phyloP scores from a whole-genome alignment of 1,284 basidiomycete genomes.

The Sphagnurus paluster region DNA sequence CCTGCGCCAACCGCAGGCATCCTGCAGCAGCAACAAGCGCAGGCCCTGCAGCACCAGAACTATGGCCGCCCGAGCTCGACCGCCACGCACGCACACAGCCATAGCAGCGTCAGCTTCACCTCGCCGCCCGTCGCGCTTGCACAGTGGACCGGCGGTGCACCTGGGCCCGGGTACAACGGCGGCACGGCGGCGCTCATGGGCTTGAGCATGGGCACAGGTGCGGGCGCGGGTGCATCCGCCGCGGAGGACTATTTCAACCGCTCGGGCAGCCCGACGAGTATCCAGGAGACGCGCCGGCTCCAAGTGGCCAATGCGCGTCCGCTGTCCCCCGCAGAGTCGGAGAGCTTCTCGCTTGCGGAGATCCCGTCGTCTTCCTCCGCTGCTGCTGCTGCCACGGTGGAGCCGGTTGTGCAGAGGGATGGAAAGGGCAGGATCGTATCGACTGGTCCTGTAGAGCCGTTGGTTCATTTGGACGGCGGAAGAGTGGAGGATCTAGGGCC shows the following conservation, averaged over 20 bases:
- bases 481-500: slow-evolving; percentile 4
- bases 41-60: too few species aligned
- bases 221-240: neutral
- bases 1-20: slow-evolving; percentile 8
- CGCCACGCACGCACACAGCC: too few species aligned
- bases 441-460: slow-evolving; percentile 24
- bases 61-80: too few species aligned
- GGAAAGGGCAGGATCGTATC: slow-evolving; percentile 31
- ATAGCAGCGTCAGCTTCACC: slow-evolving; percentile 3
- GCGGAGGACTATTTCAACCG: slow-evolving; percentile 22
- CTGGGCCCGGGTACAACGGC: slow-evolving; percentile 16
- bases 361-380: slow-evolving; percentile 17
- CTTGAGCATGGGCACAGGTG: slow-evolving; percentile 12
- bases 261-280: slow-evolving; percentile 31
- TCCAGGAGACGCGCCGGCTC: slow-evolving; percentile 28
- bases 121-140: slow-evolving; percentile 12
- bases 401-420: slow-evolving; percentile 17
- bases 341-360: slow-evolving; percentile 15
- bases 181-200: slow-evolving; percentile 1
- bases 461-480: slow-evolving; percentile 35
- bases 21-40: too few species aligned
- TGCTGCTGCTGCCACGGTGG: slow-evolving; percentile 15
- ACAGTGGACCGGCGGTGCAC: slow-evolving; percentile 16
- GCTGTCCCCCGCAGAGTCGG: slow-evolving; percentile 17
- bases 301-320: slow-evolving; percentile 33